phyloP scores from a whole-genome alignment of 352 stramenopile genomes.

The Globisporangium camurandrum region DNA sequence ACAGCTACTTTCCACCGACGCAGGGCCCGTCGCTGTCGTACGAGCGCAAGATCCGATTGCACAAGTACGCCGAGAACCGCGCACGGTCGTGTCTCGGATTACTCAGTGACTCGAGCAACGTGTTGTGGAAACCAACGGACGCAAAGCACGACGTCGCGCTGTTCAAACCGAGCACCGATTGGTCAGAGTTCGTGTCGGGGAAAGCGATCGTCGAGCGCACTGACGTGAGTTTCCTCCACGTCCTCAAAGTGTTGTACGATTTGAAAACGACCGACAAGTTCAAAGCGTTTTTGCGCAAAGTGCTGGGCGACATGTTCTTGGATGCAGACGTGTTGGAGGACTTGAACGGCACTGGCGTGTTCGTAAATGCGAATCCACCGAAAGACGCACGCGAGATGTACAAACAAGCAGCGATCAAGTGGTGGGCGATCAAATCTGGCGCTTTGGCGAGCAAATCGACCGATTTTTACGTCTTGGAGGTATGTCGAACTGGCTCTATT shows the following conservation, averaged over 20 bases:
- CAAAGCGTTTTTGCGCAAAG: conserved; percentile 77
- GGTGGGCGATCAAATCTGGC: conserved; percentile 83
- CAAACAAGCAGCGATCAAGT: conserved; percentile 86
- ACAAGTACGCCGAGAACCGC: conserved; percentile 83
- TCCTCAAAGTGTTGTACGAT: conserved; percentile 83
- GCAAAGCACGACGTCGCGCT: conserved; percentile 73
- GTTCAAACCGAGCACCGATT: conserved; percentile 82
- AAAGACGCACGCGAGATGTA: conserved; percentile 67
- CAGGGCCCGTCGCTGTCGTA: conserved; percentile 79
- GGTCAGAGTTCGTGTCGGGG: conserved; percentile 80
- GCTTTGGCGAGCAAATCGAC: conserved; percentile 71
- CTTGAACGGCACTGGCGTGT: conserved; percentile 73
- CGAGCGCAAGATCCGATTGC: conserved; percentile 73
- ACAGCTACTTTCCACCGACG: conserved; percentile 38
- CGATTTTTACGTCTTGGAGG: conserved; percentile 81
- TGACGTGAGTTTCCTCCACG: conserved; percentile 68
- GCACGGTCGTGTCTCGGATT: conserved; percentile 70
- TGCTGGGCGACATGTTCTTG: conserved; percentile 73
- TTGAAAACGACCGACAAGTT: conserved; percentile 81
- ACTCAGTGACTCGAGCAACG: conserved; percentile 61
- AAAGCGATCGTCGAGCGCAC: conserved; percentile 69
- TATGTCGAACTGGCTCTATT: conserved; percentile 17
- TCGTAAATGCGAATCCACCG: conserved; percentile 60
- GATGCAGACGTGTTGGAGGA: conserved; percentile 82
- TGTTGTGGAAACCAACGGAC: conserved; percentile 78